phyloP scores from a whole-genome alignment of 495 filamentous ascomycete species.

The Tuber borchii region DNA sequence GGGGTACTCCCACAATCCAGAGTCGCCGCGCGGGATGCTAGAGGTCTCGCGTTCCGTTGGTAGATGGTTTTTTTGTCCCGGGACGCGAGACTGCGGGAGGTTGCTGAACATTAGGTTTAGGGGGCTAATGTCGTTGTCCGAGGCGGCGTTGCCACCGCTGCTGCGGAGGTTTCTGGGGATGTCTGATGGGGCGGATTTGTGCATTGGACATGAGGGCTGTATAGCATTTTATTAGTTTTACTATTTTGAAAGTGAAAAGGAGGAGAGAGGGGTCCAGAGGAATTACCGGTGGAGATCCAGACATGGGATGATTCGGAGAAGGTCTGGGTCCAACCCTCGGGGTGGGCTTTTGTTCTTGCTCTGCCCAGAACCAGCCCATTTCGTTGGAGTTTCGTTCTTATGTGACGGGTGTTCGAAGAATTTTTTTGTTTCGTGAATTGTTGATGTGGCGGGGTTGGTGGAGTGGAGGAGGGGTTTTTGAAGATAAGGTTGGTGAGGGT shows the following conservation, averaged over 20 bases:
- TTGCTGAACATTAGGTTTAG: conserved; percentile 93
- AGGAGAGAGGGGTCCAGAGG: conserved; percentile 2
- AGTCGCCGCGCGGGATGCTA: conserved; percentile 73
- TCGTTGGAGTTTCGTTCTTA: conserved; percentile 5
- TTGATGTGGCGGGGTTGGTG: not conserved
- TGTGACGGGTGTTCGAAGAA: not conserved
- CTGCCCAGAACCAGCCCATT: conserved; percentile 99
- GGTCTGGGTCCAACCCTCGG: conserved; percentile 42
- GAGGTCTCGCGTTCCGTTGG: conserved; percentile 71
- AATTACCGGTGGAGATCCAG: conserved; percentile 64
- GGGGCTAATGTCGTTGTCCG: conserved; percentile 70
- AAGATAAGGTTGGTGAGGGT: not conserved
- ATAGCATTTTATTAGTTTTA: conserved; percentile 6
- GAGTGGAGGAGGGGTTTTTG: not conserved
- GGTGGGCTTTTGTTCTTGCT: conserved; percentile 49
- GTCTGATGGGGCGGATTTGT: conserved; percentile 52
- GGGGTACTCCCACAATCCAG: conserved; percentile 89
- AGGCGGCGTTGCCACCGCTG: conserved; percentile 45
- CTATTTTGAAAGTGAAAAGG: not conserved
- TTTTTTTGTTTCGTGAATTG: not conserved
- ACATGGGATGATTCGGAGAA: conserved; percentile 38
- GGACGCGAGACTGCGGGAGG: conserved; percentile 69
- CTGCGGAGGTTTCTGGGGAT: conserved; percentile 45
- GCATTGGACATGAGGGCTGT: conserved; percentile 89
- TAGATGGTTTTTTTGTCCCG: conserved; percentile 63